A percentile compares a stretch with the other conserved stretches of the same genome.
Evolutionary conservation across 2,329 filamentous ascomycete genomes (phyloP).

Genomic region (Pseudogymnoascus sp.): DNA sequence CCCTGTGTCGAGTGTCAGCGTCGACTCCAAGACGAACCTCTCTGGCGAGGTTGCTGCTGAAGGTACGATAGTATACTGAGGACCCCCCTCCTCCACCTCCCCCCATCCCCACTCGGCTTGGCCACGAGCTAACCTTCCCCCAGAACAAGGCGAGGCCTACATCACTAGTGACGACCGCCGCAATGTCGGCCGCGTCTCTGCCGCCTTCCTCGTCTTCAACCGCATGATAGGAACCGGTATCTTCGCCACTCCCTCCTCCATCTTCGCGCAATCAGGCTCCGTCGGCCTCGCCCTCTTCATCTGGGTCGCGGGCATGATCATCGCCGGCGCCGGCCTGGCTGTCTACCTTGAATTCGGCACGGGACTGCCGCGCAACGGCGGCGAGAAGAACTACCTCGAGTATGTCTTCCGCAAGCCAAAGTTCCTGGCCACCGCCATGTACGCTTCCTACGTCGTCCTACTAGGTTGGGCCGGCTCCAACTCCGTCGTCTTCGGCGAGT

Average conservation of each 20-base stretch:
- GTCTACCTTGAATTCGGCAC: constrained; percentile 60
- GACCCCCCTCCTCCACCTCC: neutral
- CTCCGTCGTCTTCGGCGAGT: constrained; percentile 61
- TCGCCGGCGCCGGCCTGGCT: constrained; percentile 52
- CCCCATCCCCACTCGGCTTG: neutral
- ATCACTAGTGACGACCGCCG: constrained; percentile 29
- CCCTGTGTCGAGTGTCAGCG: neutral
- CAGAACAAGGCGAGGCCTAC: constrained; percentile 9
- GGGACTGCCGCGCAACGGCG: constrained; percentile 54
- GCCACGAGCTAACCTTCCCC: neutral
- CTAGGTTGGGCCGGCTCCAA: constrained; percentile 59
- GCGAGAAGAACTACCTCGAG: constrained; percentile 61
- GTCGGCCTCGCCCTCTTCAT: constrained; percentile 55
- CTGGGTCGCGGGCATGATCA: constrained; percentile 54
- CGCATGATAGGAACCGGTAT: constrained; percentile 60
- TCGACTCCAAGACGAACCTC: neutral
- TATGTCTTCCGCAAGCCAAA: constrained; percentile 51
- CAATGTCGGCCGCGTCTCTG: constrained; percentile 46
- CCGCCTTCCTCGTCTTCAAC: constrained; percentile 54
- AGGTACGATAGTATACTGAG: neutral
- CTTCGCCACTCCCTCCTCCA: constrained; percentile 53
- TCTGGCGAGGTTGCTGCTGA: constrained; percentile 1
- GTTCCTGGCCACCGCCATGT: constrained; percentile 53
- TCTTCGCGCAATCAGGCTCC: constrained; percentile 48
- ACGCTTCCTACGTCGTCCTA: constrained; percentile 52